Base-by-base conservation (phyloP, 352 stramenopile species). In the Phytopythium litorale region DNA sequence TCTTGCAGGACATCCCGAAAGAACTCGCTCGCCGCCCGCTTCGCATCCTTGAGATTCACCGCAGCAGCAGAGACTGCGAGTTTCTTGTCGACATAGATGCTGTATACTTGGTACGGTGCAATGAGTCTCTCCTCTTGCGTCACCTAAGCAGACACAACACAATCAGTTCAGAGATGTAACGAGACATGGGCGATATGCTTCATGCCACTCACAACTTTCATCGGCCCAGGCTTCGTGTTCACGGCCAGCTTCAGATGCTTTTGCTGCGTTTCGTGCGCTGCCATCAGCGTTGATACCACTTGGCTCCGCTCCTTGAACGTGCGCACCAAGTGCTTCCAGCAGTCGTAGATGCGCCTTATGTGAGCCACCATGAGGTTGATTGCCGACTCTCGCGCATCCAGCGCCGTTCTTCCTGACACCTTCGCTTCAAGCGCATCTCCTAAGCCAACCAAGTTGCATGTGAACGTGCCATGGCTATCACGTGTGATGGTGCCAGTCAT, bases 31-130 rank as follows among this genome's bases (percentile, higher is more conserved):
- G 85, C 81, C 23, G 83, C 82, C 15, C 85, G 74, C 60, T 91
- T 92, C 0, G 85, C 82, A 66, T 89, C 81, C 64, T 89, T 94
- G 46, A 70, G 65, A 38, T 84, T 91, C 52, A 88, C 30, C 30
- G 81, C 91, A 7, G 81, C 68, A 13, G 80, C 78, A 9, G 78
- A 84, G 45, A 92, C 75, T 0, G 68, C 77, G n/a, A 86, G 33
- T 0, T 73, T 75, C 1, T 55, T 52, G 9, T 72, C 62, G 5
- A 94, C 69, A 15, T 55, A 67, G 55, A 94, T 84, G 42, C 71
- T 76, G 50, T 84, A 91, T 65, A 86, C 78, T n/a, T 66, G 71
- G 45, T 74, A 37, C 15, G 70, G 67, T 32, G 72, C 63, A 50
- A 77, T 66, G 30, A 81, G 71, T 35, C 71, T 75, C 55, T 81